These are phyloP conservation scores for Pyropia yezoensis DNA, from an alignment of 23 red algal species.

Conservation along the genomic window DNA sequence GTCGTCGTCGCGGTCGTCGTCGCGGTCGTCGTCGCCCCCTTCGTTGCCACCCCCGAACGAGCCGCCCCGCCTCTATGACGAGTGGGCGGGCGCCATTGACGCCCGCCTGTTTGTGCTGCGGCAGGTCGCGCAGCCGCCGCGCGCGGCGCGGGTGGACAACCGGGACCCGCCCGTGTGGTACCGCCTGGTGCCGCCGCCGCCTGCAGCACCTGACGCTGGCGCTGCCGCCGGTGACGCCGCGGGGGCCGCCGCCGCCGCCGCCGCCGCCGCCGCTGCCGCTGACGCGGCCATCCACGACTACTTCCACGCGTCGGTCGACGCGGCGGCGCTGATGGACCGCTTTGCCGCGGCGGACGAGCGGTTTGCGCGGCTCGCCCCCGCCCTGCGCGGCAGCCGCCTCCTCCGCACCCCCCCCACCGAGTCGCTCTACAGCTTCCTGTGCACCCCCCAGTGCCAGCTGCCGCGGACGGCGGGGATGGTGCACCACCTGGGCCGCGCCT, in stretches of 20 bases:
- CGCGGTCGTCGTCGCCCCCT: too few species aligned
- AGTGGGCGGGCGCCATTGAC: too few species aligned
- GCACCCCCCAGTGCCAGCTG: constrained; percentile 88
- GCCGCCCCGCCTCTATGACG: too few species aligned
- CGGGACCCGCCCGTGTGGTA: too few species aligned
- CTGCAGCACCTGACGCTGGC: too few species aligned
- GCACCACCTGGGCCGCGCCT: constrained; percentile 32
- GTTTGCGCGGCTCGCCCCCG: constrained; percentile 38
- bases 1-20: too few species aligned
- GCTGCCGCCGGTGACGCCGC: too few species aligned
- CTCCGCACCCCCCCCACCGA: constrained; percentile 65
- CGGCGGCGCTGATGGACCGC: constrained; percentile 3
- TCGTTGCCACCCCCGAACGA: too few species aligned
- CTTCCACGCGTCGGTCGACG: constrained; percentile 26
- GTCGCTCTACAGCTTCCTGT: constrained; percentile 77
- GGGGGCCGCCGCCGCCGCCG: background rate
- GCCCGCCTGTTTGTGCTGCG: too few species aligned
- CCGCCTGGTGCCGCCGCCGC: too few species aligned
- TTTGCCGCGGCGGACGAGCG: constrained; percentile 33
- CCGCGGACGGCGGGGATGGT: constrained; percentile 74
- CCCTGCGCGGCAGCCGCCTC: constrained; percentile 45
- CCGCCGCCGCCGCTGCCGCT: background rate
- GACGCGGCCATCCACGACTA: constrained; percentile 35
- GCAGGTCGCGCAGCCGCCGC: too few species aligned
- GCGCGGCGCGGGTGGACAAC: too few species aligned